A percentile compares a stretch with the other conserved stretches of the same genome.
phyloP scores from a whole-genome alignment of 2,329 filamentous ascomycete species.

The Neonectria neomacrospora region DNA sequence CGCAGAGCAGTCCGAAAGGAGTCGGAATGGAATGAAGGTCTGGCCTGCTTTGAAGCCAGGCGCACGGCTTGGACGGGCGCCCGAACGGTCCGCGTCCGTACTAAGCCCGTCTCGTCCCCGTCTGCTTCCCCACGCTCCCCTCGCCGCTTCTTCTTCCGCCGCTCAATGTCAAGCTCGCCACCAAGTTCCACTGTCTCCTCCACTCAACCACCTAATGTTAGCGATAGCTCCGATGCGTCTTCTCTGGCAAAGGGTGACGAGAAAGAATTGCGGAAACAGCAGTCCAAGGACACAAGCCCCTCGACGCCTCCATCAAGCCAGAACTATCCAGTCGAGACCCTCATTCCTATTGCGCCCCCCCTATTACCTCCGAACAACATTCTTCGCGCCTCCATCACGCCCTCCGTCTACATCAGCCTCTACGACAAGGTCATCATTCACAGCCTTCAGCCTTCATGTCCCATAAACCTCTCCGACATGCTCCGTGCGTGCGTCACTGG shows the following conservation, averaged over 20 bases:
- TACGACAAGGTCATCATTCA: conserved; percentile 91
- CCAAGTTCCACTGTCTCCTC: conserved; percentile 42
- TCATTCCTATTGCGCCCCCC: conserved; percentile 79
- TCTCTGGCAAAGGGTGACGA: conserved; percentile 54
- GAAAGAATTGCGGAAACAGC: conserved; percentile 46
- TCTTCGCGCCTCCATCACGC: conserved; percentile 80
- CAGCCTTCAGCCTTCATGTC: conserved; percentile 82
- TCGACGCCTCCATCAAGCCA: conserved; percentile 38
- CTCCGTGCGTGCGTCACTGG: conserved; percentile 83
- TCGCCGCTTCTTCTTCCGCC: conserved; percentile 62
- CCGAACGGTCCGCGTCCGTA: conserved; percentile 65
- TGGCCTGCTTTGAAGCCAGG: conserved; percentile 81
- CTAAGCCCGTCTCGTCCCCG: conserved; percentile 55
- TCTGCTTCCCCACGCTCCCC: conserved; percentile 59
- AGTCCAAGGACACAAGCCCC: conserved; percentile 49
- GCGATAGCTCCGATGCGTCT: conserved; percentile 54
- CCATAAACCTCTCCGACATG: conserved; percentile 87
- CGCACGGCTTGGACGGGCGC: conserved; percentile 90
- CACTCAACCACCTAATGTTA: conserved; percentile 38
- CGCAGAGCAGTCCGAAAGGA: conserved; percentile 70
- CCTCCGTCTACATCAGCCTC: conserved; percentile 80
- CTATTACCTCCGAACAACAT: conserved; percentile 79
- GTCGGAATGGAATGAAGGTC: conserved; percentile 81
- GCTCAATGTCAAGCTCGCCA: conserved; percentile 56
- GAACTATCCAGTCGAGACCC: conserved; percentile 64